Percentiles rank a stretch among this genome's conserved stretches.
phyloP scores from a whole-genome alignment of 345 rosid species.

The Gossypium ekmanianum region DNA sequence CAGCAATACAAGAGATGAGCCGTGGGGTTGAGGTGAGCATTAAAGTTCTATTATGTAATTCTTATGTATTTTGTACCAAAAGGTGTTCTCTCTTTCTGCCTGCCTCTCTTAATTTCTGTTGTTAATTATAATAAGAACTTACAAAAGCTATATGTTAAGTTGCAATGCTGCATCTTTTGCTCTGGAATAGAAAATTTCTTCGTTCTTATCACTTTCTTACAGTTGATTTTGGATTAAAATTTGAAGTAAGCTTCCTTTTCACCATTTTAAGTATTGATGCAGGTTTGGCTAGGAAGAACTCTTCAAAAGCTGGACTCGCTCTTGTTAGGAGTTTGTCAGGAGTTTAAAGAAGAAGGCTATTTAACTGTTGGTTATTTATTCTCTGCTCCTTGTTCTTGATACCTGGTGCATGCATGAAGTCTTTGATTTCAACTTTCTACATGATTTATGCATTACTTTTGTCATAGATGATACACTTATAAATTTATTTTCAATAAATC shows the following conservation, averaged over 20 bases:
- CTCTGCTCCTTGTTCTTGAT: slow-evolving; percentile 10
- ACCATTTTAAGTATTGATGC: slow-evolving; percentile 28
- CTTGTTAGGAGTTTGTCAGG: slow-evolving; percentile 89
- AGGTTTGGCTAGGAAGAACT: slow-evolving; percentile 98
- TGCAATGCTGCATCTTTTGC: neutral
- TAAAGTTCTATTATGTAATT: neutral
- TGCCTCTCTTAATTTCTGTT: neutral
- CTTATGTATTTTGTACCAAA: neutral
- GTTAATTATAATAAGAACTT: neutral
- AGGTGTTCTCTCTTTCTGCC: neutral
- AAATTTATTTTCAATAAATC: neutral
- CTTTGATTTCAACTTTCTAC: slow-evolving; percentile 9
- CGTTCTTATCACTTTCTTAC: slow-evolving; percentile 6
- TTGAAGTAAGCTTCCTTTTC: slow-evolving; percentile 20
- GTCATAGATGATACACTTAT: neutral
- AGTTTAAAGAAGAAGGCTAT: slow-evolving; percentile 83
- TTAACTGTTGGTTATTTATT: slow-evolving; percentile 60
- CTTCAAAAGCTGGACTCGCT: slow-evolving; percentile 95
- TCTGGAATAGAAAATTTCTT: neutral
- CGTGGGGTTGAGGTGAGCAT: slow-evolving; percentile 86
- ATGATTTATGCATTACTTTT: neutral
- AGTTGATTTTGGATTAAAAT: slow-evolving; percentile 1
- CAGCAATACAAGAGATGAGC: slow-evolving; percentile 92
- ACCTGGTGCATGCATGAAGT: slow-evolving; percentile 1
- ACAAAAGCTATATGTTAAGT: neutral